These are phyloP conservation scores for Clarireedia homoeocarpa DNA, from an alignment of 2,329 filamentous ascomycete genomes.

Conservation along the genomic window DNA sequence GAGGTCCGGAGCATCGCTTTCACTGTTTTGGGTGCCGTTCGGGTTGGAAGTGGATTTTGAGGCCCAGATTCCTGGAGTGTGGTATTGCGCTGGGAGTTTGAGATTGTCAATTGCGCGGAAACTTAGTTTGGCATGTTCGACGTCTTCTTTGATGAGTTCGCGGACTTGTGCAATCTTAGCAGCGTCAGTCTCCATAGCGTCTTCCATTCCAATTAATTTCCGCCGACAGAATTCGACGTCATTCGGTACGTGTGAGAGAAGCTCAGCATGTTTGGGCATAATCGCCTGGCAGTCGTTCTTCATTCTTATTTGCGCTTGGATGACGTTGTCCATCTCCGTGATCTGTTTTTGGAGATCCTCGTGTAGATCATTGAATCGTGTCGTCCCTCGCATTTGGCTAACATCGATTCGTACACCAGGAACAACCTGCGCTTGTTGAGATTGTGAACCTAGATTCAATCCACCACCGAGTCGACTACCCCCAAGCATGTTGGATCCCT, in stretches of 20 bases:
- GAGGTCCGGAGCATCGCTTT: slow-evolving; percentile 49
- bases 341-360: slow-evolving; percentile 75
- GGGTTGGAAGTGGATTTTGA: slow-evolving; percentile 33
- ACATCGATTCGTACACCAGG: slow-evolving; percentile 74
- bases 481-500: slow-evolving; percentile 12
- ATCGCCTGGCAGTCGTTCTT: slow-evolving; percentile 70
- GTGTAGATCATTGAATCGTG: slow-evolving; percentile 83
- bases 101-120: slow-evolving; percentile 70
- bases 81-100: slow-evolving; percentile 55
- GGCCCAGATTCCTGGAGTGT: slow-evolving; percentile 35
- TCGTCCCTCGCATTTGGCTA: slow-evolving; percentile 73
- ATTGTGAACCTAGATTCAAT: slow-evolving; percentile 39
- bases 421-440: slow-evolving; percentile 43
- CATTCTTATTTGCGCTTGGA: slow-evolving; percentile 71
- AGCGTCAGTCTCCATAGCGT: slow-evolving; percentile 55
- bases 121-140: slow-evolving; percentile 60
- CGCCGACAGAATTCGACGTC: slow-evolving; percentile 57
- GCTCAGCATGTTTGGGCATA: slow-evolving; percentile 52
- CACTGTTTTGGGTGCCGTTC: slow-evolving; percentile 31
- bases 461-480: slow-evolving; percentile 1
- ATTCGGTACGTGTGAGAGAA: slow-evolving; percentile 55
- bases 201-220: slow-evolving; percentile 55
- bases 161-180: slow-evolving; percentile 50
- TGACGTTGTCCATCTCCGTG: slow-evolving; percentile 68
- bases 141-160: slow-evolving; percentile 54